Percentiles rank a stretch among this genome's conserved stretches.
These are phyloP conservation scores for Aspergillus fumigatus DNA, from an alignment of 2,329 filamentous ascomycete genomes.

Conservation along the genomic window DNA sequence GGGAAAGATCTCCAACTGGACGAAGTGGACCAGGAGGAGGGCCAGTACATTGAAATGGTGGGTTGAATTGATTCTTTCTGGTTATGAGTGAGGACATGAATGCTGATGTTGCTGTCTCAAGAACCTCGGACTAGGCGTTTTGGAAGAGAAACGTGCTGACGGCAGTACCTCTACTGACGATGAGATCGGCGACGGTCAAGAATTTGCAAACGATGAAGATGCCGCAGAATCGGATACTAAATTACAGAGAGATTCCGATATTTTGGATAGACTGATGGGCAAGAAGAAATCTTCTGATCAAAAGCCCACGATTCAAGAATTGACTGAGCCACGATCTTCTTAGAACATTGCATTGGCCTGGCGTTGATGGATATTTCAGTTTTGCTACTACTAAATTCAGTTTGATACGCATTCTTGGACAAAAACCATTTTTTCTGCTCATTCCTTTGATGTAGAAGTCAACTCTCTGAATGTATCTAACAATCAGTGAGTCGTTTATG, in stretches of 20 bases:
- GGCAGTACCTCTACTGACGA: constrained; percentile 15
- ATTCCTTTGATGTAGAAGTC: background rate
- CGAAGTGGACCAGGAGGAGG: constrained; percentile 27
- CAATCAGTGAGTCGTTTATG: background rate
- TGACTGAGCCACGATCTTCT: constrained; percentile 19
- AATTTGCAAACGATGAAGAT: constrained; percentile 6
- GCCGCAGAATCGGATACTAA: constrained; percentile 11
- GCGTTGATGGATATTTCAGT: background rate
- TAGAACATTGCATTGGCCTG: background rate
- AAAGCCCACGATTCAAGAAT: constrained; percentile 37
- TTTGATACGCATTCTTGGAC: background rate
- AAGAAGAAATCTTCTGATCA: constrained; percentile 22
- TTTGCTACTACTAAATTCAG: background rate
- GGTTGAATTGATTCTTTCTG: constrained; percentile 6
- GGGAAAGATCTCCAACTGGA: constrained; percentile 31
- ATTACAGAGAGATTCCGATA: constrained; percentile 20
- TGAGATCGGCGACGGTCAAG: constrained; percentile 11
- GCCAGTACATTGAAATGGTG: constrained; percentile 43
- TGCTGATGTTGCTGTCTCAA: constrained; percentile 10
- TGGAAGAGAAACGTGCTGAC: constrained; percentile 35
- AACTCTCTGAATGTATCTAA: background rate
- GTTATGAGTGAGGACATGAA: background rate
- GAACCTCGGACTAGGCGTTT: constrained; percentile 43
- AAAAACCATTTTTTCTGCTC: background rate
- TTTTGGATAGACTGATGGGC: constrained; percentile 37